Evolutionary conservation across 768 basidiomycete species (phyloP).

Genomic region (Clavulina sp.): DNA sequence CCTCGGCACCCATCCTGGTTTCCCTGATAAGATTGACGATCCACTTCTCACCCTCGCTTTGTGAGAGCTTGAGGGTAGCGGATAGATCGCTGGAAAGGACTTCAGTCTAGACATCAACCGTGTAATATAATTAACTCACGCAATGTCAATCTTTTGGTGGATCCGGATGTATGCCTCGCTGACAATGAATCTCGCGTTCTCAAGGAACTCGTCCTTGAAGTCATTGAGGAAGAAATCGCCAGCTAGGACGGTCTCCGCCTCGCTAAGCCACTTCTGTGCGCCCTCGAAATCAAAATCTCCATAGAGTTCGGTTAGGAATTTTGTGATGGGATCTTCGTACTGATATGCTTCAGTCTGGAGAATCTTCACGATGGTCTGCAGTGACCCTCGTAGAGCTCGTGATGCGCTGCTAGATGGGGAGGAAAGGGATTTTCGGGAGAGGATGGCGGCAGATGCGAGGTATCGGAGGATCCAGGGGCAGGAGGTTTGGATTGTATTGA

Average conservation of each 20-base stretch:
- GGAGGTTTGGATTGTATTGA: constrained; percentile 95
- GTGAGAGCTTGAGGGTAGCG: constrained; percentile 80
- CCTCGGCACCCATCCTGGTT: constrained; percentile 89
- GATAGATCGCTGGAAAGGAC: constrained; percentile 55
- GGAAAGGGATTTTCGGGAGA: constrained; percentile 56
- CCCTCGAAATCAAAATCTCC: constrained; percentile 93
- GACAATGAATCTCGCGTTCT: constrained; percentile 89
- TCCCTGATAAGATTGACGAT: constrained; percentile 98
- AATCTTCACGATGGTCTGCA: constrained; percentile 82
- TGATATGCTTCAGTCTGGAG: constrained; percentile 93
- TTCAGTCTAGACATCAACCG: neutral
- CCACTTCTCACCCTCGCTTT: constrained; percentile 96
- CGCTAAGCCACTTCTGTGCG: constrained; percentile 64
- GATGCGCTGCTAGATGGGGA: constrained; percentile 36
- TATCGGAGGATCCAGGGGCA: constrained; percentile 91
- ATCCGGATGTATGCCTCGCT: constrained; percentile 97
- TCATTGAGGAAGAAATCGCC: constrained; percentile 91
- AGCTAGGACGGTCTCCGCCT: constrained; percentile 64
- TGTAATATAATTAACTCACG: constrained; percentile 26
- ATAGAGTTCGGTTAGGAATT: constrained; percentile 86
- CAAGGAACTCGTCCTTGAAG: constrained; percentile 86
- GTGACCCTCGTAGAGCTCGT: constrained; percentile 67
- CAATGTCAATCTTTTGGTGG: constrained; percentile 81
- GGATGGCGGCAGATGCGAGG: constrained; percentile 80
- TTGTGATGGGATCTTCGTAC: constrained; percentile 83